Base-by-base conservation (phyloP, 225 moss, liverwort and hornwort genomes). In the Marchantia polymorpha region DNA sequence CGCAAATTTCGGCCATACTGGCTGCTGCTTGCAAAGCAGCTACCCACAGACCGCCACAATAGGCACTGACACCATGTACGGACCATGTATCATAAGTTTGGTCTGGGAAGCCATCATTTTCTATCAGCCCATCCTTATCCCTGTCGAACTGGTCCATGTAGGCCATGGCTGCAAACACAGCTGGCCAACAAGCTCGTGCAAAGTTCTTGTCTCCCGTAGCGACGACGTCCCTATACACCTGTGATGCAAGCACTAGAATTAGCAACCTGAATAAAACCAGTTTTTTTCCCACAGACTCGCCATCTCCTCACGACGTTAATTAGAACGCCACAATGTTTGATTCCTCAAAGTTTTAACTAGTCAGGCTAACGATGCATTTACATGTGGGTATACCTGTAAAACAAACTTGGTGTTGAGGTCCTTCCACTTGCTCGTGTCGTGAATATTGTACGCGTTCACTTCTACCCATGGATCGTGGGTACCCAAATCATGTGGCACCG, bases 361-460 rank as follows among this genome's bases (percentile, higher is more conserved):
- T n/a, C 49, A 71, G 10, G 10, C 31, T 46, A 69, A 69, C 4
- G 10, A 23, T 46, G 52, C 1, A 8, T 20, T 23, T 51, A 23
- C 2, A n/a, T 22, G 63, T 64, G 16, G 25, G 65, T 80, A 64
- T 81, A 95, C 97, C 89, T 95, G 97, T 72, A 99, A 79, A 52
- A 94, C 94, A 82, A 99, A 99, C 84, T 99, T 99, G 54, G 94
- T 83, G 73, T 94, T 99, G 78, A 99, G 89, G 83, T 94, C 97
- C 89, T 99, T 99, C 97, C 97, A 99, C 83, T 86, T 86, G 82
- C 97, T 99, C 30, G 94, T 99, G 82, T 99, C 94, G 83, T 94
- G 94, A 73, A 99, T 99, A 72, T 94, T 99, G 84, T 99, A 99
- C 11, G 97, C 94, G 85, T 99, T 99, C 39, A 99, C 88, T 87